Evolutionary conservation across 352 stramenopile species (phyloP), one percentile per base, ranked within the genome.

Genomic region (Globisporangium perplexum): DNA sequence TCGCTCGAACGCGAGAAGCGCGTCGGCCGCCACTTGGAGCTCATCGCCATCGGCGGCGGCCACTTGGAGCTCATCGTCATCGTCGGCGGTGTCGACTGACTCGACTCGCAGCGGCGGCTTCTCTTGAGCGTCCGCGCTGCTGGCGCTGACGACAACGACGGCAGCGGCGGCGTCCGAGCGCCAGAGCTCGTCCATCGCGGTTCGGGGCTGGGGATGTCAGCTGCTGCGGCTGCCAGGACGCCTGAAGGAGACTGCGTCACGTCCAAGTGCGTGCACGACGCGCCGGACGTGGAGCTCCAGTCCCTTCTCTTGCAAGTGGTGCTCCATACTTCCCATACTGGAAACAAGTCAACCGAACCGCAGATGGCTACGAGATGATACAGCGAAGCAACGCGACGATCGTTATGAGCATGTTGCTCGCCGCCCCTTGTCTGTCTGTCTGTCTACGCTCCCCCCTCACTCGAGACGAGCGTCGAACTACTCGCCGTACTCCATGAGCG

Each of bases 401-500:
- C n/a, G n/a, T n/a, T n/a, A n/a, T n/a, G n/a, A n/a, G n/a, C n/a
- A n/a, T n/a, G n/a, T n/a, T n/a, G n/a, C n/a, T n/a, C n/a, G n/a
- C n/a, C n/a, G n/a, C n/a, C n/a, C n/a, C n/a, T n/a, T n/a, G n/a
- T n/a, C n/a, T n/a, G n/a, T n/a, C n/a, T n/a, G n/a, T 17, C 5
- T 18, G 11, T 39, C 33, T 39, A 6, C 33, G 1, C 33, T 39
- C 7, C 18, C 36, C 17, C 18, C 36, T n/a, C 17, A 15, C 10
- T 33, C 44, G 28, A 17, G 31, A 38, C 11, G 10, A 2, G 4
- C 23, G 11, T 24, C 39, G 6, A 7, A 1, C 47, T 62, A 93
- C 47, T 93, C 82, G 62, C 69, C 82, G 55, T 87, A 93, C 57
- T 93, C 82, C 53, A 83, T 69, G 52, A 88, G 74, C 45, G 80